Base-by-base conservation (phyloP, 2,329 filamentous ascomycete species). In the Berkeleyomyces rouxiae region DNA sequence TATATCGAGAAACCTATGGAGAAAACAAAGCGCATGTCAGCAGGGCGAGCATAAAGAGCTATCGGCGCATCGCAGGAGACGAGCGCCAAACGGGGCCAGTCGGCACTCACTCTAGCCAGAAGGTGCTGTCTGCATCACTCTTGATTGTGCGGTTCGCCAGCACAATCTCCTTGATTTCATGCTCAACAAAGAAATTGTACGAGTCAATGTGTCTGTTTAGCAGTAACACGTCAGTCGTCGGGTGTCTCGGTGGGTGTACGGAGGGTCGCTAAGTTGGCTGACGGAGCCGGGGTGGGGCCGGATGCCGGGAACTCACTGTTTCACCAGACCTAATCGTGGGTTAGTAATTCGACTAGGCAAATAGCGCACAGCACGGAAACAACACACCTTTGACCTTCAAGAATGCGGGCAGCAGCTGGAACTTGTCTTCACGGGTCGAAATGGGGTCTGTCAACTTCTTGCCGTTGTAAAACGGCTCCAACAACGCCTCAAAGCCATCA, bases 151-250 rank as follows among this genome's bases (percentile, higher is more conserved):
- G 85, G 72, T 96, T 97, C 60, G 92, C 88, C 71, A 89, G 85
- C 67, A 99, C 87, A 68, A 99, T 99, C 69, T 96, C 91, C 75
- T 96, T 96, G 72, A 99, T 85, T 71, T 97, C 91, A 63, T 95
- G 87, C 68, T 99, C 90, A 67, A 96, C 87, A 69, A 99, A 97
- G 75, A 93, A 96, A 75, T 99, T 96, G 79, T 95, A 99, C 33
- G 93, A 97, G 76, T 99, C 95, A 71, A 96, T 92, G 73, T 96
- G 91, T 69, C 79, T 79, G 51, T 51, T 7, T n/a, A 6, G 47
- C 9, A n/a, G 9, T 33, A 23, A 57, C 44, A 9, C 43, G 57
- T 43, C 36, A 49, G 55, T 58, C 37, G 42, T 31, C 7, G 16
- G 7, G 5, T 58, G n/a, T 40, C 7, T n/a, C 11, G 11, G n/a